phyloP scores from a whole-genome alignment of 2,329 filamentous ascomycete species.

The Colletotrichum simmondsii region DNA sequence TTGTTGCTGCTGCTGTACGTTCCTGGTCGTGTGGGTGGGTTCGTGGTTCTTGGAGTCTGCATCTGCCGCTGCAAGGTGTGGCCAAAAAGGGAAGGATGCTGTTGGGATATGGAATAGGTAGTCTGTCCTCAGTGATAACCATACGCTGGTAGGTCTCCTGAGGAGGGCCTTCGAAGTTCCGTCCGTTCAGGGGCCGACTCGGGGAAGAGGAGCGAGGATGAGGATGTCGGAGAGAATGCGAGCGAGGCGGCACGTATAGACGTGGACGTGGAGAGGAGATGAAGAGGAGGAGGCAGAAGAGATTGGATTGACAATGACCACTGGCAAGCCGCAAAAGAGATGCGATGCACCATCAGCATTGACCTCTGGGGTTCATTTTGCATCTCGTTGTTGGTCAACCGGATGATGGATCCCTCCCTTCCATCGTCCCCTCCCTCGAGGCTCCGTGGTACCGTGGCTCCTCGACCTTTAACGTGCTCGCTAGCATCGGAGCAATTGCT shows the following conservation, averaged over 20 bases:
- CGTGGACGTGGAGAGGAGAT: neutral
- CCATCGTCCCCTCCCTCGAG: neutral
- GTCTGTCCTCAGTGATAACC: too few relatives aligned
- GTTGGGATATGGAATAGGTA: constrained; percentile 5
- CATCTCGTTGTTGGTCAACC: neutral
- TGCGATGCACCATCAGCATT: constrained; percentile 10
- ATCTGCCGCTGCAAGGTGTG: constrained; percentile 30
- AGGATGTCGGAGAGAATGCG: neutral
- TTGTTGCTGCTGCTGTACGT: neutral
- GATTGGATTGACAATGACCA: neutral
- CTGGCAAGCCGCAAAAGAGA: neutral
- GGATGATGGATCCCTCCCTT: too few relatives aligned
- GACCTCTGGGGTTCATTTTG: constrained; percentile 17
- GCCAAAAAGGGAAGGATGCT: constrained; percentile 9
- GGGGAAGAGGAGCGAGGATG: neutral
- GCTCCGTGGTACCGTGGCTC: neutral
- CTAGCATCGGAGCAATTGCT: neutral
- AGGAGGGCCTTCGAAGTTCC: neutral
- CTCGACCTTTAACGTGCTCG: neutral
- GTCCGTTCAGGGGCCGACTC: neutral
- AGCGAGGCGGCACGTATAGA: neutral
- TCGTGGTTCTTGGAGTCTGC: constrained; percentile 10
- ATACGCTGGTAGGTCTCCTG: neutral
- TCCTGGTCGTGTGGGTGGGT: neutral
- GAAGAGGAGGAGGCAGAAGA: neutral